Conservation (phyloP, 345 rosid genomes). For the Leavenworthia alabamica region DNA sequence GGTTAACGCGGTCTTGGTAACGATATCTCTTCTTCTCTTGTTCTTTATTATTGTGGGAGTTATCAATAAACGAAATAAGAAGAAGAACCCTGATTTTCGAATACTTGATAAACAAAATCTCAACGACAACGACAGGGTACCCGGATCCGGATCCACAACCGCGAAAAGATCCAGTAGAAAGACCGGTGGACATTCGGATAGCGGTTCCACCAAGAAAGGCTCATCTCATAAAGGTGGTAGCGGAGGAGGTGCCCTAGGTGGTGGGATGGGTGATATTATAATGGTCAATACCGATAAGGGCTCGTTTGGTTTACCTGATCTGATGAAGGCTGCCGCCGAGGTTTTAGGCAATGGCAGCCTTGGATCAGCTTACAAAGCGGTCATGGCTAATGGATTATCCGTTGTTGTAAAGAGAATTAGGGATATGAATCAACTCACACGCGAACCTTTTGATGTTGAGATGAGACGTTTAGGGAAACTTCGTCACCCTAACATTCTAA, state of each 20-base stretch:
- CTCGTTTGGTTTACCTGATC: constrained; percentile 56
- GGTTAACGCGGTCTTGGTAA: not conserved
- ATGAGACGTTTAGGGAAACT: constrained; percentile 61
- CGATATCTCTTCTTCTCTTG: constrained; percentile 7
- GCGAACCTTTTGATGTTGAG: constrained; percentile 57
- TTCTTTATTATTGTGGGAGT: constrained; percentile 25
- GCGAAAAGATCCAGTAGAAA: constrained; percentile 25
- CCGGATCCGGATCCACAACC: constrained; percentile 24
- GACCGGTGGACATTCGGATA: constrained; percentile 8
- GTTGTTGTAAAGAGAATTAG: constrained; percentile 87
- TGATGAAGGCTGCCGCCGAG: constrained; percentile 92
- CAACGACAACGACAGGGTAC: constrained; percentile 26
- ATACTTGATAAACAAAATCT: constrained; percentile 42
- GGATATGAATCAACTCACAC: constrained; percentile 58
- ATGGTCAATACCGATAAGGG: constrained; percentile 68
- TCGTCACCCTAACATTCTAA: constrained; percentile 54
- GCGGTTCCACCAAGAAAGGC: constrained; percentile 24
- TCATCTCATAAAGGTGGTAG: constrained; percentile 25
- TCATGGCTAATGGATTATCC: constrained; percentile 52
- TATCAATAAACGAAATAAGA: constrained; percentile 11
- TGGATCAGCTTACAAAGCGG: constrained; percentile 90
- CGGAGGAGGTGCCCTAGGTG: not conserved
- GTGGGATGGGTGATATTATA: constrained; percentile 37
- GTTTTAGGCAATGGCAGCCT: constrained; percentile 79
- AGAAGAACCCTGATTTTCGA: constrained; percentile 36